Evolutionary conservation across 1,139 yeast genomes (phyloP).

Genomic region (Saccharomyces hybrid): DNA sequence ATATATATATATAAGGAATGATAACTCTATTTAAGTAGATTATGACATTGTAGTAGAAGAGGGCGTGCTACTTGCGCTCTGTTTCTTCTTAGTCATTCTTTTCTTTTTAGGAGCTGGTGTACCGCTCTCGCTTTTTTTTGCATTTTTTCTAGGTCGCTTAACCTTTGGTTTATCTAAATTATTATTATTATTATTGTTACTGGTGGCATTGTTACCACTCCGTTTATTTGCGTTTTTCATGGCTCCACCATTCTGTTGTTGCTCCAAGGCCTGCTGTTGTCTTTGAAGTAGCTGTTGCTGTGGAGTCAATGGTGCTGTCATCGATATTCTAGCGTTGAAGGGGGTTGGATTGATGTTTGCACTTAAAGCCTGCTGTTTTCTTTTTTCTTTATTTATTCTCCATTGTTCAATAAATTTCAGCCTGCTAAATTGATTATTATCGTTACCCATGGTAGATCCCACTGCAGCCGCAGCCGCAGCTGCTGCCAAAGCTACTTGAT

Average conservation of each 20-base stretch:
- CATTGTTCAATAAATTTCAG: conserved; percentile 44
- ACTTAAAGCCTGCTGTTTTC: conserved; percentile 34
- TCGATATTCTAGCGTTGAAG: conserved; percentile 29
- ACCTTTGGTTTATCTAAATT: conserved; percentile 21
- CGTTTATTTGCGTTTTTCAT: background rate
- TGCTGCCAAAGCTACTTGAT: conserved; percentile 24
- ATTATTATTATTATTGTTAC: conserved; percentile 8
- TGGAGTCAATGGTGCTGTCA: conserved; percentile 27
- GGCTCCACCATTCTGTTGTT: conserved; percentile 5
- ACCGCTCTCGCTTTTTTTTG: conserved; percentile 21
- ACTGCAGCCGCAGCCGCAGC: conserved; percentile 33
- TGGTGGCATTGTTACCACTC: conserved; percentile 1
- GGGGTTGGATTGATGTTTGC: conserved; percentile 20
- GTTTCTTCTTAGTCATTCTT: conserved; percentile 25
- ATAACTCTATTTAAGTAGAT: background rate
- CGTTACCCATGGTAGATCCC: conserved; percentile 27
- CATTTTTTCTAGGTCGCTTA: conserved; percentile 27
- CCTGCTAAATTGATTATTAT: conserved; percentile 42
- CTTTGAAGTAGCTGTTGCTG: conserved; percentile 26
- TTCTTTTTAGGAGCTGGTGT: conserved; percentile 24
- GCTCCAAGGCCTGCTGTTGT: conserved; percentile 17
- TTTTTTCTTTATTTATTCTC: conserved; percentile 38
- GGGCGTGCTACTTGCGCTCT: conserved; percentile 23
- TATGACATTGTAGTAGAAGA: conserved; percentile 6
- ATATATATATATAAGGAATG: conserved; percentile 3